Percentiles rank a stretch among this genome's conserved stretches.
Conservation (phyloP, 352 stramenopile genomes). For the Blastocystis sp. region DNA sequence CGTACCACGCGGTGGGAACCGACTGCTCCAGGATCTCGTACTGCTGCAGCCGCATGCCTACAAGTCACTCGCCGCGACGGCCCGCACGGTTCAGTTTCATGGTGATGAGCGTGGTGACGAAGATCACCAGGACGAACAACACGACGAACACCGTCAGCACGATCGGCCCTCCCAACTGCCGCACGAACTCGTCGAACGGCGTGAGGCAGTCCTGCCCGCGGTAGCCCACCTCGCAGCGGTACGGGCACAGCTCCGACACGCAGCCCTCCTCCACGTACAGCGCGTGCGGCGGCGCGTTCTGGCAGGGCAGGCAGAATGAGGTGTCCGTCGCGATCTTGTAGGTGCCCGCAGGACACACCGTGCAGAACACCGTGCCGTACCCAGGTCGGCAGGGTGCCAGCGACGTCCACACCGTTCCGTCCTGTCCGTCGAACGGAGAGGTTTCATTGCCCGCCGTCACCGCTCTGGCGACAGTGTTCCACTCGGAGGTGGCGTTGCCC, state of each 20-base stretch:
- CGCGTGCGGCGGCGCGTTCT: neutral
- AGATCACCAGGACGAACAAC: neutral
- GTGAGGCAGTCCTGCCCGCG: constrained; percentile 43
- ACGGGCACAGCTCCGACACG: neutral
- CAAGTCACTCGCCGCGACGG: neutral
- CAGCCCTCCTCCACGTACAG: neutral
- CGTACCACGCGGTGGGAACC: constrained; percentile 34
- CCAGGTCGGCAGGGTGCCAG: constrained; percentile 34
- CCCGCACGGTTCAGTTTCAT: constrained; percentile 4
- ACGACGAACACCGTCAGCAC: neutral
- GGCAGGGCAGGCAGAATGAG: constrained; percentile 4
- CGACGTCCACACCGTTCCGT: constrained; percentile 63
- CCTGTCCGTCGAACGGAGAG: neutral
- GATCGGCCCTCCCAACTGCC: constrained; percentile 28
- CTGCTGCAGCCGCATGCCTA: constrained; percentile 39
- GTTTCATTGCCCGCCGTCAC: no score
- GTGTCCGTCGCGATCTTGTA: constrained; percentile 50
- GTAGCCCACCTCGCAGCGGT: neutral
- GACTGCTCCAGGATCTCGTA: constrained; percentile 43
- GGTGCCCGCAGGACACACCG: constrained; percentile 11
- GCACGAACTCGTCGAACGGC: constrained; percentile 44
- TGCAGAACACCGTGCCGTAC: constrained; percentile 45
- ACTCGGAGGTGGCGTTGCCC: neutral
- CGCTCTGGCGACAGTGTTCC: neutral
- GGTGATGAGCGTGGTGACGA: neutral